Conservation (phyloP, 495 filamentous ascomycete genomes). For the Alectoria sarmentosa region DNA sequence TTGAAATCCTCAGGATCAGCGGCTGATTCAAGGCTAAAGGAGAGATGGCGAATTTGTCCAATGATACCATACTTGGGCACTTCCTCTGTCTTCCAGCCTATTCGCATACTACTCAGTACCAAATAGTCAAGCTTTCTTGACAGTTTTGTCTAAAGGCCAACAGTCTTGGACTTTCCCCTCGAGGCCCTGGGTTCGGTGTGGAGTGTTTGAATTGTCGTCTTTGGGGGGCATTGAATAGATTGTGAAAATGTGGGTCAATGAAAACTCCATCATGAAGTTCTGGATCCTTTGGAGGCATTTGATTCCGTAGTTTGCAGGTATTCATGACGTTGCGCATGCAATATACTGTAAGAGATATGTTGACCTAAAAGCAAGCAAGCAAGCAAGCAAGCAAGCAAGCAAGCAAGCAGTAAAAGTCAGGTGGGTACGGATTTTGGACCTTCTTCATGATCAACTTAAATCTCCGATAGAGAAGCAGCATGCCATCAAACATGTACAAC, state of each 20-base stretch:
- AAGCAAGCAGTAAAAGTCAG: background rate
- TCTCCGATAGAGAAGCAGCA: conserved; percentile 1
- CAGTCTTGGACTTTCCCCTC: background rate
- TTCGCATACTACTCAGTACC: background rate
- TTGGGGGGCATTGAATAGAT: background rate
- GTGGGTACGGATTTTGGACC: background rate
- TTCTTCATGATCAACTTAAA: background rate
- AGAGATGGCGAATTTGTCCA: background rate
- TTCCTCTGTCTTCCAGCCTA: background rate
- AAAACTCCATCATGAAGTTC: background rate
- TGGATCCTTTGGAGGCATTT: background rate
- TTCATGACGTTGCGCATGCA: background rate
- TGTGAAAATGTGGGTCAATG: background rate
- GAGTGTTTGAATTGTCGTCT: background rate
- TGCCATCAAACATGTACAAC: background rate
- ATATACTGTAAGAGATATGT: background rate
- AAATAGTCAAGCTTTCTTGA: background rate
- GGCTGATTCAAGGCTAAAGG: background rate
- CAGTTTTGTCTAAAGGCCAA: background rate
- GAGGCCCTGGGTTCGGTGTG: background rate
- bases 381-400: too few species aligned
- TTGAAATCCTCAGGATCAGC: too few species aligned
- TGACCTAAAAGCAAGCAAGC: background rate
- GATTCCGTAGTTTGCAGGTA: background rate
- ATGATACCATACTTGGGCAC: background rate